Conservation (phyloP, 2,329 filamentous ascomycete species). For the Diaporthe australafricana region DNA sequence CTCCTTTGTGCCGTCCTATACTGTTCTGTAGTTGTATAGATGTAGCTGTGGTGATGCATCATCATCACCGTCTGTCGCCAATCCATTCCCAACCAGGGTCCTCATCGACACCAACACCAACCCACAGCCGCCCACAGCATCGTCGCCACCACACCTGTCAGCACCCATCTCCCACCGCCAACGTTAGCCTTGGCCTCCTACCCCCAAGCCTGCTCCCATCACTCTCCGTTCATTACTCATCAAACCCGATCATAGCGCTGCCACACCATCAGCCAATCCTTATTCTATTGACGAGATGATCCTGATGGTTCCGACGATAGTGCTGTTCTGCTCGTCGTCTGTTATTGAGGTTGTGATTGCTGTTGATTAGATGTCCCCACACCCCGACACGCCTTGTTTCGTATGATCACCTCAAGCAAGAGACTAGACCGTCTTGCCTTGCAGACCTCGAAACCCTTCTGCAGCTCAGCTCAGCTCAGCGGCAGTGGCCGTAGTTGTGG, state of each 20-base stretch:
- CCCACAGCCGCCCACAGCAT: neutral
- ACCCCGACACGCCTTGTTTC: neutral
- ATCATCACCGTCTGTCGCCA: neutral
- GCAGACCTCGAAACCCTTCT: neutral
- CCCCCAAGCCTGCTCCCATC: neutral
- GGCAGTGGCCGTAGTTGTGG: neutral
- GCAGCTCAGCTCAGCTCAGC: slow-evolving; percentile 11
- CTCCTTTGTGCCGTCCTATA: neutral
- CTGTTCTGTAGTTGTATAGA: neutral
- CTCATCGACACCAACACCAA: neutral
- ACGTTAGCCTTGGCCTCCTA: no score
- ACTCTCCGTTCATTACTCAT: neutral
- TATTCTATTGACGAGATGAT: neutral
- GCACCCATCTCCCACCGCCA: neutral
- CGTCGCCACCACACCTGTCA: slow-evolving; percentile 1
- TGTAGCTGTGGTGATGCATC: neutral
- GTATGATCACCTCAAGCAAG: slow-evolving; percentile 12
- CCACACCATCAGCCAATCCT: neutral
- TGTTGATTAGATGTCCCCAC: neutral
- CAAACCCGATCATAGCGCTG: neutral
- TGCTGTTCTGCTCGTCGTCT: neutral
- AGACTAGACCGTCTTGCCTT: neutral
- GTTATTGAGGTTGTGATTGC: neutral
- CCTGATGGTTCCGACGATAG: neutral
- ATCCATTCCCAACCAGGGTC: neutral